These are phyloP conservation scores for Calendula officinalis DNA, from an alignment of 129 eudicot genomes.

Conservation along the genomic window DNA sequence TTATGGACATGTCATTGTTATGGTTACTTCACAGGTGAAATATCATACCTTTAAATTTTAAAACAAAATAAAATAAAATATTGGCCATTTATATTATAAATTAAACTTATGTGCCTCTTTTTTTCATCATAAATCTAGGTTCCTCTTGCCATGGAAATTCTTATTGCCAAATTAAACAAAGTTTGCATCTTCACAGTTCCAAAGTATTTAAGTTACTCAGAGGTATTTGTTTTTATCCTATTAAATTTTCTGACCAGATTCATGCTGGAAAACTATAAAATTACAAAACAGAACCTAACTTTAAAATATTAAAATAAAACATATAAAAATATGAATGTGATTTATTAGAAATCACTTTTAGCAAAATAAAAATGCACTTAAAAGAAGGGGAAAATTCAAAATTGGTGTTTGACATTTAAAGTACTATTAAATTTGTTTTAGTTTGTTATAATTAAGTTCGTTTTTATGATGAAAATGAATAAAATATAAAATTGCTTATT, in stretches of 20 bases:
- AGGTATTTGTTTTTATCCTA: slow-evolving; percentile 45
- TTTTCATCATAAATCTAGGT: slow-evolving; percentile 42
- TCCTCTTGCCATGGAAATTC: slow-evolving; percentile 74
- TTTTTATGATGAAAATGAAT: background rate
- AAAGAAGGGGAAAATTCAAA: no score
- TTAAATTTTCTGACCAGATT: slow-evolving; percentile 15
- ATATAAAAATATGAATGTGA: no score
- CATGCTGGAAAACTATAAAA: background rate
- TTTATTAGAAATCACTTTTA: no score
- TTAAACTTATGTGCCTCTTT: background rate
- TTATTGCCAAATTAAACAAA: slow-evolving; percentile 84
- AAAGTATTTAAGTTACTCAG: slow-evolving; percentile 69
- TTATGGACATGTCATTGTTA: slow-evolving; percentile 69
- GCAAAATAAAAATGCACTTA: no score
- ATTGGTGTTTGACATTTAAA: no score
- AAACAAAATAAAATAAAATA: background rate
- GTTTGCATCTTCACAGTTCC: slow-evolving; percentile 88
- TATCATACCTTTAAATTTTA: background rate
- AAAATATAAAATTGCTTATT: background rate
- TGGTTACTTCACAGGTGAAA: slow-evolving; percentile 79
- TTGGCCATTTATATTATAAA: background rate
- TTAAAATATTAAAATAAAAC: no score
- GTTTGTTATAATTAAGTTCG: no score
- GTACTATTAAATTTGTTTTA: no score
- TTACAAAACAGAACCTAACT: background rate